Percentiles rank a stretch among this genome's conserved stretches.
These are phyloP conservation scores for Boletus coccyginus DNA, from an alignment of 768 basidiomycete genomes.

Conservation along the genomic window DNA sequence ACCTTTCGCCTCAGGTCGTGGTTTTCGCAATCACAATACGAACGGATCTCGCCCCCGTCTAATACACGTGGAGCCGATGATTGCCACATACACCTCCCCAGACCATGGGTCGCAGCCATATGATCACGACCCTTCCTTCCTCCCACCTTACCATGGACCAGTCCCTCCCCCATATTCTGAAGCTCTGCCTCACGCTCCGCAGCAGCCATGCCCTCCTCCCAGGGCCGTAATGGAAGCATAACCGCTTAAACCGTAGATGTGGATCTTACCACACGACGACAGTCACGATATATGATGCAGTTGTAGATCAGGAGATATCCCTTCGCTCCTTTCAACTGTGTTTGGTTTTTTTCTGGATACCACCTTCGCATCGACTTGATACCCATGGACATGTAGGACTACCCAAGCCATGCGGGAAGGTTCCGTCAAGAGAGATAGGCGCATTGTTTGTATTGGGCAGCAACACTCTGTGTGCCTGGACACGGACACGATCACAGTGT, in stretches of 20 bases:
- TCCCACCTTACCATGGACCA: constrained; percentile 10
- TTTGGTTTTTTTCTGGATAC: neutral
- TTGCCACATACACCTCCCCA: neutral
- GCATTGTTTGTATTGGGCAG: too few species aligned
- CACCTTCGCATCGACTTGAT: neutral
- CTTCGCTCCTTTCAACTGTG: neutral
- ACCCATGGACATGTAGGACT: neutral
- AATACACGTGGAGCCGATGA: constrained; percentile 4
- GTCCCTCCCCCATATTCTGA: constrained; percentile 12
- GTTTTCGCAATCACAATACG: too few species aligned
- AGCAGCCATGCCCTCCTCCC: neutral
- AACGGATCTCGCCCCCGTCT: neutral
- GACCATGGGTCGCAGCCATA: neutral
- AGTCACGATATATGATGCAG: neutral
- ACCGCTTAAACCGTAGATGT: neutral
- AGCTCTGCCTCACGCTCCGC: neutral
- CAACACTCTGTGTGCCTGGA: neutral
- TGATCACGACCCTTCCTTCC: neutral
- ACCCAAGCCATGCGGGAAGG: neutral
- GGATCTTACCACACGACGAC: neutral
- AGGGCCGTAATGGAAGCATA: neutral
- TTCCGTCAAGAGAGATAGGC: too few species aligned
- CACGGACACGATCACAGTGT: neutral
- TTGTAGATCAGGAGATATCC: too few species aligned
- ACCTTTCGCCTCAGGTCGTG: neutral